These are phyloP conservation scores for Eucalyptus victrix DNA, from an alignment of 345 rosid species.

Conservation along the genomic window DNA sequence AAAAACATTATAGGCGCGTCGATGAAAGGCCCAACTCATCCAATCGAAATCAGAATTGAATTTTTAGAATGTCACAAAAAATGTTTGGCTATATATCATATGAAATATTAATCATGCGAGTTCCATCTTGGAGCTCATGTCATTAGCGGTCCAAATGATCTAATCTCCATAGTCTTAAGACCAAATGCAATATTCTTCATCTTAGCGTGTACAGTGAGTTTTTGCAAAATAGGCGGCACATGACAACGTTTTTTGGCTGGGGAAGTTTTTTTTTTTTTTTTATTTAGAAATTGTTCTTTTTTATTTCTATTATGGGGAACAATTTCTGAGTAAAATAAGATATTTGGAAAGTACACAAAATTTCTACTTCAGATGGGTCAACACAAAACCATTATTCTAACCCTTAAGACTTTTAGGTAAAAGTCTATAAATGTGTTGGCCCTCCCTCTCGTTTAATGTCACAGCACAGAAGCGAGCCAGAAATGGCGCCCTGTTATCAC, in stretches of 20 bases:
- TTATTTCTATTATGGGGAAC: too few relatives aligned
- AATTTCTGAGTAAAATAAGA: too few relatives aligned
- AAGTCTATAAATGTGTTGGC: not conserved
- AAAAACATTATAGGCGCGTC: too few relatives aligned
- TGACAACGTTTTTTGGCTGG: too few relatives aligned
- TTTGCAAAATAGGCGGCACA: not conserved
- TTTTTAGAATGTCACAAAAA: too few relatives aligned
- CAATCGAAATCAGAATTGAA: too few relatives aligned
- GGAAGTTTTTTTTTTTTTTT: too few relatives aligned
- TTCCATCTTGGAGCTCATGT: not conserved
- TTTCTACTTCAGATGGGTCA: not conserved
- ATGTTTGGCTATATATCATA: not conserved
- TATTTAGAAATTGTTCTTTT: too few relatives aligned
- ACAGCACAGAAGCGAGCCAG: not conserved
- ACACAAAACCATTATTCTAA: not conserved
- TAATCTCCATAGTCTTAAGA: not conserved
- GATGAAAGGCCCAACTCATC: too few relatives aligned
- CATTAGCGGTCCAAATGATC: not conserved
- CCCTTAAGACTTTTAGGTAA: not conserved
- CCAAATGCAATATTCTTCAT: not conserved
- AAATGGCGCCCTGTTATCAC: not conserved
- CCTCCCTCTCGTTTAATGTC: not conserved
- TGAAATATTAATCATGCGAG: not conserved
- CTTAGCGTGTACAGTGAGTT: not conserved
- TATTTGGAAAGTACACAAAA: too few relatives aligned